phyloP scores from a whole-genome alignment of 2,329 filamentous ascomycete species.

The Calonectria hongkongensis region DNA sequence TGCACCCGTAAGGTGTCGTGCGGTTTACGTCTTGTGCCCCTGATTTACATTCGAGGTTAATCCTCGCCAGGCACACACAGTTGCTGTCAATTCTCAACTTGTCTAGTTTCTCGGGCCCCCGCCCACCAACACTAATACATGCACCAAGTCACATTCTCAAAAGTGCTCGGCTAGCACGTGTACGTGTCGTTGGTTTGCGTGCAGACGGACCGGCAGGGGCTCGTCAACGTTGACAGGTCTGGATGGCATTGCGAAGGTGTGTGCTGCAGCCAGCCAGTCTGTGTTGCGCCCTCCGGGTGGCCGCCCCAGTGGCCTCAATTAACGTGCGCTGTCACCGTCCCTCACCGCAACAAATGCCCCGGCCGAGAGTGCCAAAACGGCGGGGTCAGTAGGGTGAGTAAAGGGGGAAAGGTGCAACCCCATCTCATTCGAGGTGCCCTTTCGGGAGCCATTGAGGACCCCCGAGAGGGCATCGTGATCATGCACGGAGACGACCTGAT shows the following conservation, averaged over 20 bases:
- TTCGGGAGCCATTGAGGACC: constrained; percentile 32
- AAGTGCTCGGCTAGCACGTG: constrained; percentile 47
- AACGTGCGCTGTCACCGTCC: constrained; percentile 21
- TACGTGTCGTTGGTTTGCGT: constrained; percentile 53
- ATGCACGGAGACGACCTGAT: constrained; percentile 52
- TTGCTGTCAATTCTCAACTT: constrained; percentile 37
- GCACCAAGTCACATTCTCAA: constrained; percentile 52
- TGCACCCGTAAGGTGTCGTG: background rate
- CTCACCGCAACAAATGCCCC: constrained; percentile 43
- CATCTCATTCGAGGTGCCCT: constrained; percentile 16
- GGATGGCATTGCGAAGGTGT: constrained; percentile 22
- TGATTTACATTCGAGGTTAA: constrained; percentile 14
- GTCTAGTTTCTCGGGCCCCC: constrained; percentile 33
- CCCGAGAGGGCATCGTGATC: constrained; percentile 54
- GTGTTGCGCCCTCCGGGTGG: constrained; percentile 31
- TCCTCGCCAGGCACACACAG: constrained; percentile 22
- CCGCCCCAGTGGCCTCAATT: constrained; percentile 27
- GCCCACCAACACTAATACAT: constrained; percentile 40
- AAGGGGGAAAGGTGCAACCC: constrained; percentile 33
- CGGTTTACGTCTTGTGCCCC: constrained; percentile 15
- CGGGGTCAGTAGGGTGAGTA: constrained; percentile 21
- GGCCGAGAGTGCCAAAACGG: constrained; percentile 27
- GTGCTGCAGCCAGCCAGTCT: constrained; percentile 25
- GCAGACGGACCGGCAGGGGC: constrained; percentile 40
- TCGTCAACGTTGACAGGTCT: constrained; percentile 30